Evolutionary conservation across 148 eudicot species (phyloP).

Genomic region (Pouteria glomerata): DNA sequence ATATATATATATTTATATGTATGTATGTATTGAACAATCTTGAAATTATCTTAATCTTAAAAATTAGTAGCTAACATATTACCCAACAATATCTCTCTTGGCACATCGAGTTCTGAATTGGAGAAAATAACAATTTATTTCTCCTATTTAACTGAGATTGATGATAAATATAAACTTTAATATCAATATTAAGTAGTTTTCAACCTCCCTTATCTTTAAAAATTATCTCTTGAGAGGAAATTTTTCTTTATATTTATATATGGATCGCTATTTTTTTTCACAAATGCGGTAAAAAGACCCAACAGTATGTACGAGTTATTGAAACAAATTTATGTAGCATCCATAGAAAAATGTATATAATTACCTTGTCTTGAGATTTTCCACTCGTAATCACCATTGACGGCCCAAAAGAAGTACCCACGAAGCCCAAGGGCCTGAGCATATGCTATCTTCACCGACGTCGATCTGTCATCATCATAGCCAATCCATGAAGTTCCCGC

Average conservation of each 20-base stretch:
- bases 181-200: not conserved
- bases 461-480: constrained; percentile 37
- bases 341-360: not conserved
- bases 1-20: not conserved
- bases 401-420: constrained; percentile 52
- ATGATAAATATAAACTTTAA: not conserved
- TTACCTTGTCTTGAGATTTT: constrained; percentile 41
- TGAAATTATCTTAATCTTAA: too few species aligned
- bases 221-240: not conserved
- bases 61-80: too few species aligned
- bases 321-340: too few species aligned
- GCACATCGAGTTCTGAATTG: too few species aligned
- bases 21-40: too few species aligned
- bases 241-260: too few species aligned
- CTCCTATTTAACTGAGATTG: too few species aligned
- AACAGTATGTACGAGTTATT: too few species aligned
- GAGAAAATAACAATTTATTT: too few species aligned
- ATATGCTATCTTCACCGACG: constrained; percentile 23
- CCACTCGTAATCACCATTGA: constrained; percentile 35
- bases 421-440: constrained; percentile 31
- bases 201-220: not conserved
- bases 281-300: too few species aligned
- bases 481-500: constrained; percentile 46
- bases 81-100: too few species aligned
- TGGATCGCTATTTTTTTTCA: not conserved